Conservation (phyloP, 2,329 filamentous ascomycete genomes). For the Ophiocordyceps camponoti-leonardi region DNA sequence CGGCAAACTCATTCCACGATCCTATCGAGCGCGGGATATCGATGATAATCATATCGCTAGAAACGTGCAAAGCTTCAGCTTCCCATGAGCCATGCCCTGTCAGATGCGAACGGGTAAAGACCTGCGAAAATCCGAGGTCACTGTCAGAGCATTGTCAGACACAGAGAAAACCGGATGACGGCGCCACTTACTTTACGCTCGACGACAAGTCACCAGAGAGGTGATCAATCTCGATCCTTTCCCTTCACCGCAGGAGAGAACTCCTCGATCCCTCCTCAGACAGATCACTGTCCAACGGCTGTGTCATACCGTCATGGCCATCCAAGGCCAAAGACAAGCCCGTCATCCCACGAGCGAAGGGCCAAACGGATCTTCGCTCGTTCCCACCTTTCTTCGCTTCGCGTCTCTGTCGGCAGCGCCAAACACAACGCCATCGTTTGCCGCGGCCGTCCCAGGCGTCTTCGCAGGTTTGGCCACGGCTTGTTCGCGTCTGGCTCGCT, state of each 20-base stretch:
- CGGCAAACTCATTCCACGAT: no score
- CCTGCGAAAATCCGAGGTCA: no score
- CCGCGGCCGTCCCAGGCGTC: conserved; percentile 7
- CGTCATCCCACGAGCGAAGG: conserved; percentile 15
- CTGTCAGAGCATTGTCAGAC: neutral
- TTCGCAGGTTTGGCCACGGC: conserved; percentile 27
- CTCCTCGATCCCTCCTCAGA: no score
- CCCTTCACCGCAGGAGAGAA: no score
- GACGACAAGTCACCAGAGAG: neutral
- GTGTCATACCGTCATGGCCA: neutral
- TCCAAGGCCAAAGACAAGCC: neutral
- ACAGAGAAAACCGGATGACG: neutral
- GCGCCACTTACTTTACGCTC: neutral
- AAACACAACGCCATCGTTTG: conserved; percentile 28
- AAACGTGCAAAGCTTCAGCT: no score
- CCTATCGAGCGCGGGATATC: no score
- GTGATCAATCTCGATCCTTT: neutral
- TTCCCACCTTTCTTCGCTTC: conserved; percentile 28
- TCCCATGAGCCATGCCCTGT: no score
- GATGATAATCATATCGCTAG: no score
- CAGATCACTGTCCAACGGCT: no score
- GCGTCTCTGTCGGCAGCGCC: conserved; percentile 21
- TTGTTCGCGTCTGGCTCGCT: conserved; percentile 44
- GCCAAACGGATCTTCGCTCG: conserved; percentile 29
- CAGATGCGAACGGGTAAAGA: no score